phyloP scores from a whole-genome alignment of 352 stramenopile species.

The Pythium volutum region DNA sequence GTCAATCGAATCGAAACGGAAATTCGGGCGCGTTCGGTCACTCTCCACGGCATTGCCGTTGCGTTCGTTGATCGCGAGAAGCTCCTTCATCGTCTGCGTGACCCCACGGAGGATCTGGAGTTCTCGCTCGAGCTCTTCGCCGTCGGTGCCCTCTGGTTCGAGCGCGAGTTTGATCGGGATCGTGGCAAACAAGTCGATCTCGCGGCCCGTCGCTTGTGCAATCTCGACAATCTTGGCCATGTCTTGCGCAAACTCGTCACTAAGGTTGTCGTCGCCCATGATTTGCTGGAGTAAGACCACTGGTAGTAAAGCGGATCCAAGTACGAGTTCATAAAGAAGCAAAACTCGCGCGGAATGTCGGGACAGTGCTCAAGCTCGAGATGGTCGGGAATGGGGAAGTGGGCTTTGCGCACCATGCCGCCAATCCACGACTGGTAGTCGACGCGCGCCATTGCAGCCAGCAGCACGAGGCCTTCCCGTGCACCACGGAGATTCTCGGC shows the following conservation, averaged over 20 bases:
- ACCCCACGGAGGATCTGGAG: not conserved
- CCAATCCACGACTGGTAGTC: conserved; percentile 14
- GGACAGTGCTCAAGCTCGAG: conserved; percentile 1
- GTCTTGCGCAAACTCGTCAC: not conserved
- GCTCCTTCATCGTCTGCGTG: not conserved
- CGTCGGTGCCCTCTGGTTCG: not conserved
- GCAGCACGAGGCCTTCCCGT: not conserved
- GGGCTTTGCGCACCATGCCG: not conserved
- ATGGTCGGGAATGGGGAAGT: not conserved
- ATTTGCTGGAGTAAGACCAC: conserved; percentile 8
- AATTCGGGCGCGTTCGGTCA: not conserved
- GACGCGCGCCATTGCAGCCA: not conserved
- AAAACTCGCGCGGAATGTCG: conserved; percentile 5
- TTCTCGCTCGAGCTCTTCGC: not conserved
- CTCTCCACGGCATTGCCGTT: not conserved
- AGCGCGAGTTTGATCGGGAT: conserved; percentile 8
- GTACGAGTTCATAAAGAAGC: conserved; percentile 10
- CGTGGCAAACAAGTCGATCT: not conserved
- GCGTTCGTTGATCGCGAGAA: not conserved
- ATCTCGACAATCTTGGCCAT: conserved; percentile 1
- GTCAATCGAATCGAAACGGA: conserved; percentile 7
- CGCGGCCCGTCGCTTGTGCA: not conserved
- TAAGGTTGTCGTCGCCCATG: conserved; percentile 1
- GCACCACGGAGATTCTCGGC: not conserved
- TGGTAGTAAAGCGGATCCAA: conserved; percentile 3